Conservation (phyloP, 106 monocot genomes). For the Acorus calamus region DNA sequence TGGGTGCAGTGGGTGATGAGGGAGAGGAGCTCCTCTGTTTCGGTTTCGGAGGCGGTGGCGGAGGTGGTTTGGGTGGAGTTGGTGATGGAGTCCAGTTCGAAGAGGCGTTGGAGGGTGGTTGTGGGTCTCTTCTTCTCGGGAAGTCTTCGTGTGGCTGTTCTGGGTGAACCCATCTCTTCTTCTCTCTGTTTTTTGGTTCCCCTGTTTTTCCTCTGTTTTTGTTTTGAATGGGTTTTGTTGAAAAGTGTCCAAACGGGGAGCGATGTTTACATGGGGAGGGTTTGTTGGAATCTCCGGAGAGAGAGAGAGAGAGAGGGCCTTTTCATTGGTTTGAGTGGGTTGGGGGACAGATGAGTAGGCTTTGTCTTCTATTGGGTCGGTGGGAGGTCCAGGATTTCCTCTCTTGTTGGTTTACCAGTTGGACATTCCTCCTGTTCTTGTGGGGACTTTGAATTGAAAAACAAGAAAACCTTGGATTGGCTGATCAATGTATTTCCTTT, state of each 20-base stretch:
- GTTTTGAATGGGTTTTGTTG: neutral
- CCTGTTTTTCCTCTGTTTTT: neutral
- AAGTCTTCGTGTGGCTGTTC: neutral
- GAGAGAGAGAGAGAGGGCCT: too few relatives aligned
- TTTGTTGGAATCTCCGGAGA: too few relatives aligned
- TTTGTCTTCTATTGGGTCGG: too few relatives aligned
- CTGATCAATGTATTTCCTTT: too few relatives aligned
- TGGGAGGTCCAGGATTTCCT: too few relatives aligned
- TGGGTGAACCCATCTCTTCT: slow-evolving; percentile 7
- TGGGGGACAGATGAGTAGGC: too few relatives aligned
- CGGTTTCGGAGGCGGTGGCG: slow-evolving; percentile 9
- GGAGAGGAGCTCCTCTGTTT: slow-evolving; percentile 15
- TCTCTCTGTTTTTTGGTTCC: neutral
- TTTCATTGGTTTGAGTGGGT: too few relatives aligned
- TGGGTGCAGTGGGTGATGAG: slow-evolving; percentile 21
- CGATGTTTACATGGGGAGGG: neutral
- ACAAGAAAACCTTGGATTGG: too few relatives aligned
- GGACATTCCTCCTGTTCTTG: too few relatives aligned
- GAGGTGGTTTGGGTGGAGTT: neutral
- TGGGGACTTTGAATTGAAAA: too few relatives aligned
- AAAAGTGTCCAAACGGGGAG: slow-evolving; percentile 9
- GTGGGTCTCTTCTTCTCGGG: slow-evolving; percentile 5
- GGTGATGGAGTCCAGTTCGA: slow-evolving; percentile 13
- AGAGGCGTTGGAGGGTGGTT: slow-evolving; percentile 20
- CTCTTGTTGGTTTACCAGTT: too few relatives aligned